Conservation (phyloP, 225 moss, liverwort and hornwort species). For the Takakia lepidozioides region DNA sequence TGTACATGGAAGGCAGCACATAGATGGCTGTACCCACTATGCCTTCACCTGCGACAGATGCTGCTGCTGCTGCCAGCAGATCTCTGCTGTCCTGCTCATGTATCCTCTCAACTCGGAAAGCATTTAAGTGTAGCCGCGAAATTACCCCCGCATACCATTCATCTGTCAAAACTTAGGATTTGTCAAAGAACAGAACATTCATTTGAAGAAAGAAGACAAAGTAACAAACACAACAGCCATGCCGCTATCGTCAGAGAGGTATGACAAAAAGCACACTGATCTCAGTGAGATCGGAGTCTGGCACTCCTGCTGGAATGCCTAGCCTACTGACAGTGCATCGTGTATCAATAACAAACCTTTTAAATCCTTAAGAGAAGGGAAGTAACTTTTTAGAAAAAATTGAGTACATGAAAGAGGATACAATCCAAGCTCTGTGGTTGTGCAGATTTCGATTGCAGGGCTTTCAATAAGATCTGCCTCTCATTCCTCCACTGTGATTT, state of each 20-base stretch:
- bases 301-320: too few relatives aligned
- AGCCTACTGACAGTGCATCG: too few relatives aligned
- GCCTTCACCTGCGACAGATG: constrained; percentile 53
- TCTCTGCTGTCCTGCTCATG: constrained; percentile 29
- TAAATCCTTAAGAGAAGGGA: too few relatives aligned
- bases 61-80: constrained; percentile 51
- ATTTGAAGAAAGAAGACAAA: too few relatives aligned
- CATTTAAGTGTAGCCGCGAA: constrained; percentile 60
- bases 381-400: too few relatives aligned
- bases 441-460: constrained; percentile 23
- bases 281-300: too few relatives aligned
- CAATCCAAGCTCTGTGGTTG: constrained; percentile 34
- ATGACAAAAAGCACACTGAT: too few relatives aligned
- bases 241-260: too few relatives aligned
- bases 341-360: too few relatives aligned
- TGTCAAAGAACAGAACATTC: constrained; percentile 18
- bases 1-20: constrained; percentile 60
- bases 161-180: constrained; percentile 49
- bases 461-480: constrained; percentile 45
- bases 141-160: constrained; percentile 77
- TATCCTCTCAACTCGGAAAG: constrained; percentile 68
- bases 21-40: constrained; percentile 69
- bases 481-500: constrained; percentile 50
- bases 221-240: too few relatives aligned
- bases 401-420: constrained; percentile 30